Evolutionary conservation across 2,329 filamentous ascomycete genomes (phyloP).

Genomic region (Blastomyces emzantsi): DNA sequence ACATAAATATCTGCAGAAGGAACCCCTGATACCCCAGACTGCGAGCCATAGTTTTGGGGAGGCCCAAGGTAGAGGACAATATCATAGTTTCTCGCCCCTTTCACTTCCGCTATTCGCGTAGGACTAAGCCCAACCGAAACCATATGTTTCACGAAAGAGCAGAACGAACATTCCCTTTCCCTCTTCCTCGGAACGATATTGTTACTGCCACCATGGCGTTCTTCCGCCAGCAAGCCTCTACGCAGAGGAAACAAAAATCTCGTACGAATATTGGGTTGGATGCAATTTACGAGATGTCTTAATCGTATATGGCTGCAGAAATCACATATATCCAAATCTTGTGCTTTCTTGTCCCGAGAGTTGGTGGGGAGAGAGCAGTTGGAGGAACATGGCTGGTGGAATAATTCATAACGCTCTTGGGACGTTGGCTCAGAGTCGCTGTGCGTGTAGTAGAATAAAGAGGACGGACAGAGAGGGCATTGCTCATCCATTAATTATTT

Average conservation of each 20-base stretch:
- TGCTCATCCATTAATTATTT: neutral
- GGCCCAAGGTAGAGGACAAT: neutral
- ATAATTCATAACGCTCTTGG: neutral
- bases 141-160: neutral
- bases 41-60: neutral
- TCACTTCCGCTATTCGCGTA: neutral
- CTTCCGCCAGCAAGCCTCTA: neutral
- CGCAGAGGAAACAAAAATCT: neutral
- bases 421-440: neutral
- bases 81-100: neutral
- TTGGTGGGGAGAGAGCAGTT: neutral
- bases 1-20: constrained; percentile 3
- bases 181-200: neutral
- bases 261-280: neutral
- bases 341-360: neutral
- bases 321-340: neutral
- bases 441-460: neutral
- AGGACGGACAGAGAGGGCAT: neutral
- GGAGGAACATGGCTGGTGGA: neutral
- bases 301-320: neutral
- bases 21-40: neutral
- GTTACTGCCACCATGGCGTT: neutral
- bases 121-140: neutral
- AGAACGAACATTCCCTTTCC: neutral
- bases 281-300: constrained; percentile 2